phyloP scores from a whole-genome alignment of 495 filamentous ascomycete species.

The Parathielavia appendiculata region DNA sequence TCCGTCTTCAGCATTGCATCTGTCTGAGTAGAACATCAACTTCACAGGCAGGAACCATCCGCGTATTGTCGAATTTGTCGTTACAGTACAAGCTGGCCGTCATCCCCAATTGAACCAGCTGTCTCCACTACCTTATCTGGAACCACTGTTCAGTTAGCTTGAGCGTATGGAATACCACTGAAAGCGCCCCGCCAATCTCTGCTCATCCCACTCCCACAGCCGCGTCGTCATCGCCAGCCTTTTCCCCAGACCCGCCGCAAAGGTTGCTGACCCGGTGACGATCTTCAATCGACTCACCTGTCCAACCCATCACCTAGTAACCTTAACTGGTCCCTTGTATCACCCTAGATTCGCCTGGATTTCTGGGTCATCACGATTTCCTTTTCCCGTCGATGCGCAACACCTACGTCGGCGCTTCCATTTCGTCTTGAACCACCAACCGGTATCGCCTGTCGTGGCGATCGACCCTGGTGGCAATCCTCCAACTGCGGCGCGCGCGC shows the following conservation, averaged over 20 bases:
- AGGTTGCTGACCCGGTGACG: background rate
- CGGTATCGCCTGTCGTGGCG: slow-evolving; percentile 7
- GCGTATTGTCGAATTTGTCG: background rate
- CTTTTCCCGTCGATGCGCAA: background rate
- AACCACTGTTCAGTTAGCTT: background rate
- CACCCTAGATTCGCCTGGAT: background rate
- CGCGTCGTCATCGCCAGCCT: slow-evolving; percentile 7
- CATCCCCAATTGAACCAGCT: background rate
- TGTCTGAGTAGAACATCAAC: background rate
- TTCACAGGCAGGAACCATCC: background rate
- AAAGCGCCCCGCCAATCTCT: slow-evolving; percentile 8
- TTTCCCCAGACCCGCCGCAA: slow-evolving; percentile 7
- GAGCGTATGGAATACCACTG: background rate
- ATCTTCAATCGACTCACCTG: slow-evolving; percentile 1
- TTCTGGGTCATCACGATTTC: background rate
- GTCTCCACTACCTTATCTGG: too few relatives aligned
- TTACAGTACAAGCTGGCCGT: background rate
- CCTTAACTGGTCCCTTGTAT: background rate
- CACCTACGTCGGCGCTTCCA: background rate
- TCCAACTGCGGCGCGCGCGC: background rate
- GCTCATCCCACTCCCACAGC: slow-evolving; percentile 7
- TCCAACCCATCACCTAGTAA: background rate
- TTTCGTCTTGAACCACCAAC: background rate
- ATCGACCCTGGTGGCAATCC: slow-evolving; percentile 6
- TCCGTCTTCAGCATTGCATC: slow-evolving; percentile 1